Evolutionary conservation across 1,284 basidiomycete genomes (phyloP), one percentile per base, ranked within the genome.

Genomic region (Malassezia caprae): DNA sequence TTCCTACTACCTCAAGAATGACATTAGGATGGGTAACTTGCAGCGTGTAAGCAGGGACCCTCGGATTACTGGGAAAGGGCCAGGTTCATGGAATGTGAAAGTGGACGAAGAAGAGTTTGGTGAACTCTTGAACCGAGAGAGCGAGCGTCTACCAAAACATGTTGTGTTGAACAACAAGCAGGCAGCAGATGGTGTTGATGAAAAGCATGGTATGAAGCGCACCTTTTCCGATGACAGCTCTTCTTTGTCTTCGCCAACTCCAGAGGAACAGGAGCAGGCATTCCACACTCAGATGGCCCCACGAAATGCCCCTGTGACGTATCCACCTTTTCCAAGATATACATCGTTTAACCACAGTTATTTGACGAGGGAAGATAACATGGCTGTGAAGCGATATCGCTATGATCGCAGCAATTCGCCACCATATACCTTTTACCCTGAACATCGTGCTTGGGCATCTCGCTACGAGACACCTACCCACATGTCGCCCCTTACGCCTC

Each of bases 1-100:
- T 42, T 71, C 68, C 15, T 73, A 73, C 57, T 73, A 60, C 62
- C 68, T 64, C 48, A 73, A 72, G 48, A 53, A 67, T 15, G 72
- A 73, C 48, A 53, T 72, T 0, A 62, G 67, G 24, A 63, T 65
- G 56, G 63, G 63, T 4, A 47, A 60, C 4, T 58, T 73, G 31
- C 61, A 65, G 8, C 57, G 70, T 10, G 68, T 73, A 35, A 69
- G 68, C 52, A 68, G 71, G 37, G 69, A 73, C 45, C 68, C 71
- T 7, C 58, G 68, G 27, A 68, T 73, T 50, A 63, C 63, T 11
- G 67, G 48, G 15, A 24, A 4, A 7, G 48, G 48, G 56, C 43
- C 62, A 63, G 48, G 48, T 23, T 48, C 53, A 41, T 43, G 57
- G 61, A 27, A 54, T 46, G 49, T 64, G 48, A 53, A 58, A n/a